Evolutionary conservation across 2,329 filamentous ascomycete genomes (phyloP).

Genomic region (Cephalotrichum gorgonifer): DNA sequence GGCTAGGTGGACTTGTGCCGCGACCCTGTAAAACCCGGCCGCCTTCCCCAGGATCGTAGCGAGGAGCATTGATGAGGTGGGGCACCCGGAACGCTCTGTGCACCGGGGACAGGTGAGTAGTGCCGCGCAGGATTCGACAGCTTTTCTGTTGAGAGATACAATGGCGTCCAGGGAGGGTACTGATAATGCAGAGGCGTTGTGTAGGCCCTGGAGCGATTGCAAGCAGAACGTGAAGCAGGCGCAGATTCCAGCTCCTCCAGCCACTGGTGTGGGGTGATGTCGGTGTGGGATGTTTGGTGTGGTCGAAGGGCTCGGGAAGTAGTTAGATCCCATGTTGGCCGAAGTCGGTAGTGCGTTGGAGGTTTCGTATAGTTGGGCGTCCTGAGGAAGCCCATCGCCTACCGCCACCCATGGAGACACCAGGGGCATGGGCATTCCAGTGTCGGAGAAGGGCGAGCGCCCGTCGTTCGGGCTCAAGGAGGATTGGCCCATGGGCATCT

Average conservation of each 20-base stretch:
- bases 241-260: slow-evolving; percentile 16
- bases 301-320: slow-evolving; percentile 27
- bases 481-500: slow-evolving; percentile 18
- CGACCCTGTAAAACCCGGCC: slow-evolving; percentile 31
- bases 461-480: slow-evolving; percentile 16
- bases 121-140: slow-evolving; percentile 34
- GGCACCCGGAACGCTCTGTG: slow-evolving; percentile 29
- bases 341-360: slow-evolving; percentile 21
- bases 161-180: slow-evolving; percentile 32
- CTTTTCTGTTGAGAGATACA: slow-evolving; percentile 33
- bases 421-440: slow-evolving; percentile 3
- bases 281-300: slow-evolving; percentile 22
- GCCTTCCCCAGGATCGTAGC: slow-evolving; percentile 38
- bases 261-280: background rate
- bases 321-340: slow-evolving; percentile 21
- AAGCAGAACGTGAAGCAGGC: slow-evolving; percentile 36
- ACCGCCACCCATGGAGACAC: slow-evolving; percentile 10
- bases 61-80: slow-evolving; percentile 37
- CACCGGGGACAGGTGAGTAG: slow-evolving; percentile 36
- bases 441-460: slow-evolving; percentile 20
- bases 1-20: background rate
- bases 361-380: slow-evolving; percentile 17
- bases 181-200: slow-evolving; percentile 28
- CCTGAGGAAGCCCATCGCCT: slow-evolving; percentile 18
- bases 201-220: slow-evolving; percentile 34